Conservation (phyloP, 441 rosid species). For the Biscutella auriculata region DNA sequence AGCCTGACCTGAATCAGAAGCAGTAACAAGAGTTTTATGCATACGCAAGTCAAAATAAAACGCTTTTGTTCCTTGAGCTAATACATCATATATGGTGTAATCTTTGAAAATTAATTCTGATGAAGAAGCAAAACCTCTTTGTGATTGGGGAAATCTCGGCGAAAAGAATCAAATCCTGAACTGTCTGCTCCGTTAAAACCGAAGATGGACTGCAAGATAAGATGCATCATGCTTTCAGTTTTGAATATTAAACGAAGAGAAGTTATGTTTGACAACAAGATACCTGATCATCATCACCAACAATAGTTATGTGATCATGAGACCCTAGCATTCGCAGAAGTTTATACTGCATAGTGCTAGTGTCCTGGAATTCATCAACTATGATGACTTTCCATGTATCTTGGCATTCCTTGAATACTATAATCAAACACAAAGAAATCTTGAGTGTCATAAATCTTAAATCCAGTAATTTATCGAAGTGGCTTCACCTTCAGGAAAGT, state of each 20-base stretch:
- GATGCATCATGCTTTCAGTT: not conserved
- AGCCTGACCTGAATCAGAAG: conserved; percentile 58
- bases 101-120: not conserved
- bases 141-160: conserved; percentile 60
- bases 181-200: conserved; percentile 90
- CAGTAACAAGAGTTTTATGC: not conserved
- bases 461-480: not conserved
- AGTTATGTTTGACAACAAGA: not conserved
- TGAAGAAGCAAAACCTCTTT: conserved; percentile 56
- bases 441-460: conserved; percentile 6
- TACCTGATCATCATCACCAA: conserved; percentile 99
- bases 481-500: conserved; percentile 69
- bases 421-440: conserved; percentile 16
- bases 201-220: conserved; percentile 70
- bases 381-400: conserved; percentile 75
- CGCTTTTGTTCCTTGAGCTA: not conserved
- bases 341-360: conserved; percentile 82
- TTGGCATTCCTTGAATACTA: conserved; percentile 65
- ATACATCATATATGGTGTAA: conserved; percentile 1
- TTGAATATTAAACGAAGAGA: not conserved
- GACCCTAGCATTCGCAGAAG: conserved; percentile 65
- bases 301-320: conserved; percentile 63
- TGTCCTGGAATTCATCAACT: conserved; percentile 94
- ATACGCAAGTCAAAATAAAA: not conserved
- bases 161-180: conserved; percentile 89